Evolutionary conservation across 208 protist genomes (phyloP), one percentile per base, ranked within the genome.

Genomic region (Leishmania turanica): DNA sequence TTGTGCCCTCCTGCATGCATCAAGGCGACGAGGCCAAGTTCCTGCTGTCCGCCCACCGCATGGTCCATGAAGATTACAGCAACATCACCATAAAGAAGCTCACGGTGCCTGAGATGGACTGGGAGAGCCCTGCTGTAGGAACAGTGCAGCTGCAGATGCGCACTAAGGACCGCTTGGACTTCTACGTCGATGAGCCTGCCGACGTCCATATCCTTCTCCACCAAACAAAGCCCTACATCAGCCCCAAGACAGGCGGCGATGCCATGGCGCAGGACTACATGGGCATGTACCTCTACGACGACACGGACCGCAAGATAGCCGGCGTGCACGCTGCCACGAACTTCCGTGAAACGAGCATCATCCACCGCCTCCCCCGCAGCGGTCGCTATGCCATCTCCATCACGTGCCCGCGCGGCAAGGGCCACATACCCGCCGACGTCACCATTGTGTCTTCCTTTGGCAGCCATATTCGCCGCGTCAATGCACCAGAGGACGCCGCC

Each of bases 231-330:
- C 87, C 89, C 21, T 90, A 71, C 75, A 47, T 86, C 9, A 85
- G 81, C 51, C 76, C 88, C 31, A 86, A 89, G 69, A 86, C 78
- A 2, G 88, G 87, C 31, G 85, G 88, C 66, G 89, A 97, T 81
- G 88, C 91, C 31, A 95, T 94, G 89, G 86, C 87, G 34, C 84
- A 94, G 78, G 87, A 92, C 75, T 97, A 92, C 79, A 87, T 95
- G 79, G 93, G 93, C 65, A 90, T 95, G 86, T 97, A 97, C 87
- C 86, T 97, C n/a, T 95, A 97, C 88, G 87, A 94, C 76, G 87
- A 90, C 72, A 85, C 85, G 27, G 88, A 95, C 77, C 72, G 86
- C 49, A 90, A 89, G 64, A 88, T 97, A n/a, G 77, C 75, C 75
- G 91, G 90, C 69, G 90, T 95, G 53, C 85, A 92, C 66, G 87